Conservation (phyloP, 345 rosid genomes). For the Pistacia vera region DNA sequence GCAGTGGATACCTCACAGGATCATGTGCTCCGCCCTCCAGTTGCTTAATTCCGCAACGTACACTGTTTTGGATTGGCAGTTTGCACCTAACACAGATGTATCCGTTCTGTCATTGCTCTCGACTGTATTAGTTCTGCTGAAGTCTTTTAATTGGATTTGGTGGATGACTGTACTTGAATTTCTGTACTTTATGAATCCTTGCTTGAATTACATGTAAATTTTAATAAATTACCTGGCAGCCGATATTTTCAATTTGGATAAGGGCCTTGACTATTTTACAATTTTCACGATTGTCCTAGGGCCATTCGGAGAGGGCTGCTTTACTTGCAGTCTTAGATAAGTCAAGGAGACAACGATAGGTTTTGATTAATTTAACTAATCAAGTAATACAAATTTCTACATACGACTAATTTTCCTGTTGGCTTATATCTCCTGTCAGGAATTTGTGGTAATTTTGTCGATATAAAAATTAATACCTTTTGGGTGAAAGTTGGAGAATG, state of each 20-base stretch:
- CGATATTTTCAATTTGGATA: background rate
- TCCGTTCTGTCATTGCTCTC: slow-evolving; percentile 38
- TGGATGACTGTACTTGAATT: slow-evolving; percentile 31
- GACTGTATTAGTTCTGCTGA: slow-evolving; percentile 37
- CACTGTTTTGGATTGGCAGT: slow-evolving; percentile 40
- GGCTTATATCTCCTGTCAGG: no score
- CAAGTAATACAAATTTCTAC: no score
- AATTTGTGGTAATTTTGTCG: no score
- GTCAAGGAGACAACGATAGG: background rate
- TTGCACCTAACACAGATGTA: slow-evolving; percentile 39
- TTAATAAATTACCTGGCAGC: slow-evolving; percentile 39
- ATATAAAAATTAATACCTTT: no score
- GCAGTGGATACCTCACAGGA: slow-evolving; percentile 94
- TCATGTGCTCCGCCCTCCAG: slow-evolving; percentile 93
- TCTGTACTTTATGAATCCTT: slow-evolving; percentile 24
- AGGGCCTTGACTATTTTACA: background rate
- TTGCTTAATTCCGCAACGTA: slow-evolving; percentile 47
- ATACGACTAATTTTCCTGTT: no score
- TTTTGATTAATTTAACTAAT: no score
- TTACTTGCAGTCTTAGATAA: background rate
- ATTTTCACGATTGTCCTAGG: no score
- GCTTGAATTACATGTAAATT: slow-evolving; percentile 56
- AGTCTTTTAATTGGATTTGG: slow-evolving; percentile 48
- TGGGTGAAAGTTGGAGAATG: no score
- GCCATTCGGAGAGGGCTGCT: background rate